These are phyloP conservation scores for Cladosporium sp. DNA, from an alignment of 2,329 filamentous ascomycete species.

Conservation along the genomic window DNA sequence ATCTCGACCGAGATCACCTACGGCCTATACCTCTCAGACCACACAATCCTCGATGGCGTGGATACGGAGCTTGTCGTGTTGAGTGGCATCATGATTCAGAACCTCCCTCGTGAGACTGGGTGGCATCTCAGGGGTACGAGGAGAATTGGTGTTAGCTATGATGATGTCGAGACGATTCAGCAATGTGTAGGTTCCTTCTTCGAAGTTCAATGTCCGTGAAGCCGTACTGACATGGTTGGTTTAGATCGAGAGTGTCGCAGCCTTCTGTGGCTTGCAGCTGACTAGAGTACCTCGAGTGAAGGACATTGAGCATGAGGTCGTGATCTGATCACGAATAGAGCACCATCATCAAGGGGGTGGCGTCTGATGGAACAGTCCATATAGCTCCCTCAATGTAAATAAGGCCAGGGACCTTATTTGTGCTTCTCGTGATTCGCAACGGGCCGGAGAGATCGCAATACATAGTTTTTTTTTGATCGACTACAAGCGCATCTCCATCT, in stretches of 20 bases:
- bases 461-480: too few species aligned
- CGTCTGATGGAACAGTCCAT: not conserved
- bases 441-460: not conserved
- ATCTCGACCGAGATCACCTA: slow-evolving; percentile 54
- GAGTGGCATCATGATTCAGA: slow-evolving; percentile 56
- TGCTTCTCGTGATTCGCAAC: not conserved
- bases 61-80: slow-evolving; percentile 55
- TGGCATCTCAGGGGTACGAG: slow-evolving; percentile 54
- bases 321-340: not conserved
- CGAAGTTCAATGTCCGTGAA: not conserved
- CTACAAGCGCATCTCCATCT: not conserved
- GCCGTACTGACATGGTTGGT: slow-evolving; percentile 2
- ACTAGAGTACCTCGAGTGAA: slow-evolving; percentile 36
- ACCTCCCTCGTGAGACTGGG: slow-evolving; percentile 48
- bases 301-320: slow-evolving; percentile 40
- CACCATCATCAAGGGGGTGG: not conserved
- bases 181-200: slow-evolving; percentile 33
- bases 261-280: slow-evolving; percentile 32
- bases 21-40: slow-evolving; percentile 55
- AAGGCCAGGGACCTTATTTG: not conserved
- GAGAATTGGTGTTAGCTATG: slow-evolving; percentile 44
- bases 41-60: slow-evolving; percentile 49
- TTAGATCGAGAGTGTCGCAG: slow-evolving; percentile 36
- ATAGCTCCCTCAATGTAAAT: not conserved
- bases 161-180: slow-evolving; percentile 42